Conservation (phyloP, 352 stramenopile species). For the Phytopythium delawarense region DNA sequence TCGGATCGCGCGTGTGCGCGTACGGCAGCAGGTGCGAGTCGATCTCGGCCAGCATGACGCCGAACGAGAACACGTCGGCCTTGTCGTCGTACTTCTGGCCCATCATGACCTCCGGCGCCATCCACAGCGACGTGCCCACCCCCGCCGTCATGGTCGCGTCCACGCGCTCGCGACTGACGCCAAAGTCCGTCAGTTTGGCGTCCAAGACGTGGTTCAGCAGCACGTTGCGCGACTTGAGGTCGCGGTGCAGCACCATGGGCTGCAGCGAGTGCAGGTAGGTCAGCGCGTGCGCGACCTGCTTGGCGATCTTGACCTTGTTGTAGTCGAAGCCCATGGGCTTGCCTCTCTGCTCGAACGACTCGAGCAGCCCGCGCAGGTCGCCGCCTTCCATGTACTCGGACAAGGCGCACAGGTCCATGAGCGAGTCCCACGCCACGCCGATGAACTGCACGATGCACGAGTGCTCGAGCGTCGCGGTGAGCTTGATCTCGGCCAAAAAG, state of each 20-base stretch:
- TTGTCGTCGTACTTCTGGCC: no score
- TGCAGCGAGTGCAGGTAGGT: conserved; percentile 42
- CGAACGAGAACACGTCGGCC: no score
- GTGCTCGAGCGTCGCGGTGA: conserved; percentile 44
- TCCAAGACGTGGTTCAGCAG: conserved; percentile 28
- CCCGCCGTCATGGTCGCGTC: conserved; percentile 40
- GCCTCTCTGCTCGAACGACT: conserved; percentile 19
- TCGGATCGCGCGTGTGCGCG: conserved; percentile 31
- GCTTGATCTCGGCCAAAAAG: conserved; percentile 49
- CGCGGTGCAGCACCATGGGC: conserved; percentile 38
- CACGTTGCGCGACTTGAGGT: conserved; percentile 55
- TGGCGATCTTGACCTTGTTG: conserved; percentile 32
- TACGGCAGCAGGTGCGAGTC: conserved; percentile 29
- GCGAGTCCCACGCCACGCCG: conserved; percentile 50
- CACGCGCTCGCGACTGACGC: conserved; percentile 27
- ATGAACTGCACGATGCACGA: conserved; percentile 44
- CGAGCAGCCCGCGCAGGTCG: conserved; percentile 41
- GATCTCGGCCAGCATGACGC: no score
- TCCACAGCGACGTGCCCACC: conserved; percentile 13
- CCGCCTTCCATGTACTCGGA: conserved; percentile 63
- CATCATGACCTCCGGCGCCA: no score
- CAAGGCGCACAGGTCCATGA: conserved; percentile 52
- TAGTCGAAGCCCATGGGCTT: conserved; percentile 29
- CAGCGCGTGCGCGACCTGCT: conserved; percentile 33
- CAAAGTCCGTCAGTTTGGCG: conserved; percentile 50